Base-by-base conservation (phyloP, 139 green algal genomes). In the Micromonas pusilla region DNA sequence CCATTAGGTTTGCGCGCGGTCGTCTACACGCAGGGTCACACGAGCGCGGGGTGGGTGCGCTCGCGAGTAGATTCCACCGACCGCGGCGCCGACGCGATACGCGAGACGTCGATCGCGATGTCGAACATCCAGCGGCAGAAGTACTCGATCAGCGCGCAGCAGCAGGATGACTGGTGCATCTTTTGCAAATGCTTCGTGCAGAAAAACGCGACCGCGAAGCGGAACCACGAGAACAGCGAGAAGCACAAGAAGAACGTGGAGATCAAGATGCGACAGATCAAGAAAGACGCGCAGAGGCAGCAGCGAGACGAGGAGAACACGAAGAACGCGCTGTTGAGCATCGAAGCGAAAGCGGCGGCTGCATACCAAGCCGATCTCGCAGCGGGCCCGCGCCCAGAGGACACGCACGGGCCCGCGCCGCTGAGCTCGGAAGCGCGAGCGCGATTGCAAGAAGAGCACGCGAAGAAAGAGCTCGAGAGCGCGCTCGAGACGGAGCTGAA, bases 101-200 rank as follows among this genome's bases (percentile, higher is more conserved):
- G n/a, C n/a, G n/a, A n/a, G n/a, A n/a, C n/a, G n/a, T n/a, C n/a
- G n/a, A 57, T 57, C 45, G 16, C 16, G 45, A 57, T 23, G 9
- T 16, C 9, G 9, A 57, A 57, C 9, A 16, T 23, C 16, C 9
- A 23, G 45, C 9, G 45, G 45, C 9, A 70, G n/a, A 70, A 34
- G 31, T 70, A 70, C 26, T 39, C 28, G 21, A 70, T 70, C 63
- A 34, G 21, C n/a, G 26, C 25, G 2, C 63, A 70, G 31, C 36
- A n/a, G 16, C 37, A 26, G 2, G 37, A 34, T 21, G 38, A 75
- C 68, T 75, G 68, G 68, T 75, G 68, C 68, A n/a, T 28, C 20
- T 64, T 75, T n/a, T 75, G 68, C 53, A 75, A 75, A 63, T 75
- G 68, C 30, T 75, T 60, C 4, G 37, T 75, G 16, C 68, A 75